Evolutionary conservation across 805 yeast genomes (phyloP).

Genomic region (Candida vartiovaarae): DNA sequence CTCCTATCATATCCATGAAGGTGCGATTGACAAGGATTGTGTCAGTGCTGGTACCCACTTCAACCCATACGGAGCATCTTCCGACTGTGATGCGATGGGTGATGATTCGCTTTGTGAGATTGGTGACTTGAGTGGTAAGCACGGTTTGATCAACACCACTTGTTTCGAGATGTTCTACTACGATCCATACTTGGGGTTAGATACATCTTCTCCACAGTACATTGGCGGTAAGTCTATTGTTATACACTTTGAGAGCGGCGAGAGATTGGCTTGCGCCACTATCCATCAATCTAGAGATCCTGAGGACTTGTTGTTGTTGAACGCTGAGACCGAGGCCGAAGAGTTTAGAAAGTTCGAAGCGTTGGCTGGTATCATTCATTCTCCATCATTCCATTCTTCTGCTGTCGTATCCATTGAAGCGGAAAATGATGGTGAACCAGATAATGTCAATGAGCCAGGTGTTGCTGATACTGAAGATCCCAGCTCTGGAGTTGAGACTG

Average conservation of each 20-base stretch:
- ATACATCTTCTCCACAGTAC: conserved; percentile 47
- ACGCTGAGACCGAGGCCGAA: conserved; percentile 21
- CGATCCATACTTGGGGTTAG: conserved; percentile 61
- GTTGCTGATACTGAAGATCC: background rate
- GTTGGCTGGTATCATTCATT: conserved; percentile 17
- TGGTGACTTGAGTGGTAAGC: conserved; percentile 75
- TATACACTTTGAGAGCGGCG: conserved; percentile 45
- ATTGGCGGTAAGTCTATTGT: conserved; percentile 52
- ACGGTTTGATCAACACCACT: conserved; percentile 64
- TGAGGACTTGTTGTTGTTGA: conserved; percentile 23
- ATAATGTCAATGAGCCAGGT: background rate
- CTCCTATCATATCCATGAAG: conserved; percentile 60
- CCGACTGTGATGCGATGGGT: conserved; percentile 42
- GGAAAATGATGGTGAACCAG: background rate
- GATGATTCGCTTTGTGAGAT: conserved; percentile 57
- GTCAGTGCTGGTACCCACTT: conserved; percentile 50
- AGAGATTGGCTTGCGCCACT: conserved; percentile 58
- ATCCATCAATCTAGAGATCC: conserved; percentile 29
- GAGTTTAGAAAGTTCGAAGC: conserved; percentile 21
- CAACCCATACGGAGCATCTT: conserved; percentile 55
- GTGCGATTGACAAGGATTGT: conserved; percentile 46
- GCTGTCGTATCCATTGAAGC: background rate
- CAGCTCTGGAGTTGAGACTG: background rate
- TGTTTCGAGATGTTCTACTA: conserved; percentile 57
- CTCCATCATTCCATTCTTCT: background rate